Conservation (phyloP, 768 basidiomycete genomes). For the Boletellus ananas region DNA sequence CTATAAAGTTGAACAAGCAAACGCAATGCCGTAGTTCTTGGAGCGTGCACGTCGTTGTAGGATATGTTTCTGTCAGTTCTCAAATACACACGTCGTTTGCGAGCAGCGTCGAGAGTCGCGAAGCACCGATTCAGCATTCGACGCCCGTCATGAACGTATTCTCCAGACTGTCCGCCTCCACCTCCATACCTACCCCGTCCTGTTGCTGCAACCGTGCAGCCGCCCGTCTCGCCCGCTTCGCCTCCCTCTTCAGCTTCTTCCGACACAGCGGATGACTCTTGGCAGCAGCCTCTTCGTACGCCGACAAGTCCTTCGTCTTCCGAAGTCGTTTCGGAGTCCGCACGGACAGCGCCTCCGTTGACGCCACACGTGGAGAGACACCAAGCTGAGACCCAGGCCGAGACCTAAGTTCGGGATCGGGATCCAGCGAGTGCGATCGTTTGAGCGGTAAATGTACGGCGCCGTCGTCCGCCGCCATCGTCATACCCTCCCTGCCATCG, state of each 20-base stretch:
- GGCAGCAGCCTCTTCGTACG: slow-evolving; percentile 49
- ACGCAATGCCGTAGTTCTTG: too few relatives aligned
- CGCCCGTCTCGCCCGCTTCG: slow-evolving; percentile 58
- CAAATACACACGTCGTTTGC: too few relatives aligned
- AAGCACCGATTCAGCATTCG: slow-evolving; percentile 5
- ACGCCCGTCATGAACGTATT: slow-evolving; percentile 25
- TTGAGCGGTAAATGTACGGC: slow-evolving; percentile 31
- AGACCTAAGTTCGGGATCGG: not conserved
- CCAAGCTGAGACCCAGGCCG: not conserved
- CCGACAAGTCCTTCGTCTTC: slow-evolving; percentile 49
- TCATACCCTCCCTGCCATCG: slow-evolving; percentile 24
- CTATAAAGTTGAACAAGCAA: too few relatives aligned
- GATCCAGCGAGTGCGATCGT: slow-evolving; percentile 16
- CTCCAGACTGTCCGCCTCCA: slow-evolving; percentile 17
- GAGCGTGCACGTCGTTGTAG: too few relatives aligned
- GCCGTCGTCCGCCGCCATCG: slow-evolving; percentile 39
- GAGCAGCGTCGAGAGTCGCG: too few relatives aligned
- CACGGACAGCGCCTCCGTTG: not conserved
- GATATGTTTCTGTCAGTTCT: too few relatives aligned
- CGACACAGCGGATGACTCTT: slow-evolving; percentile 48
- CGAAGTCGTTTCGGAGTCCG: slow-evolving; percentile 57
- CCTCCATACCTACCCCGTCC: slow-evolving; percentile 29
- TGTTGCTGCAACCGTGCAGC: slow-evolving; percentile 29
- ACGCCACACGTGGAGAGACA: not conserved
- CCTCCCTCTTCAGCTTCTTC: slow-evolving; percentile 57